Evolutionary conservation across 257 asterid species (phyloP).

Genomic region (Coffea eugenioides): DNA sequence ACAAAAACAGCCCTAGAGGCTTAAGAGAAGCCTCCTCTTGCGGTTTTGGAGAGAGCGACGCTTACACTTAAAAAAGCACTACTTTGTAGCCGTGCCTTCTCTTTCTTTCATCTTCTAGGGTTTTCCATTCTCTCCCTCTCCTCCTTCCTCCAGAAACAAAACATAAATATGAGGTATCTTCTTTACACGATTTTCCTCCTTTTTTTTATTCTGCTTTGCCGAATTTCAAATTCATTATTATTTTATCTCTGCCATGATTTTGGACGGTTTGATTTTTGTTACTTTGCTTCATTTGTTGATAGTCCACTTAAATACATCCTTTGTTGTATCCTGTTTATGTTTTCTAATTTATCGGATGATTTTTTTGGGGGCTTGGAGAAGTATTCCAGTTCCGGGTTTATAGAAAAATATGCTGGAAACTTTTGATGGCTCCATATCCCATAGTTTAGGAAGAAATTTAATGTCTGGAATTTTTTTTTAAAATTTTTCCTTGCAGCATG

Average conservation of each 20-base stretch:
- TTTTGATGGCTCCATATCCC: not conserved
- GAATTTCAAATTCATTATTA: too few species aligned
- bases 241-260: not conserved
- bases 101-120: constrained; percentile 42
- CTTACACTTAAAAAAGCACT: too few species aligned
- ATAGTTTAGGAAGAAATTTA: not conserved
- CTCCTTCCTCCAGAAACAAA: constrained; percentile 2
- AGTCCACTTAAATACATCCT: not conserved
- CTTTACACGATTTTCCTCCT: not conserved
- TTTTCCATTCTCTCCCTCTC: constrained; percentile 31
- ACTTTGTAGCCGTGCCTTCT: not conserved
- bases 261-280: not conserved
- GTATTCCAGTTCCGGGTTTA: not conserved
- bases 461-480: not conserved
- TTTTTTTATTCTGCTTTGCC: not conserved
- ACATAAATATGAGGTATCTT: constrained; percentile 54
- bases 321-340: not conserved
- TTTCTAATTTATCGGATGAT: not conserved
- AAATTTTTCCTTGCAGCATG: not conserved
- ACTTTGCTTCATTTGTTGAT: not conserved
- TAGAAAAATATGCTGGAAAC: not conserved
- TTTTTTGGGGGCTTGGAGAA: not conserved
- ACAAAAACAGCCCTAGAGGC: not conserved
- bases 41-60: not conserved
- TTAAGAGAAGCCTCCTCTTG: constrained; percentile 8